These are phyloP conservation scores for Tulasnella calospora DNA, from an alignment of 768 basidiomycete species.

Conservation along the genomic window DNA sequence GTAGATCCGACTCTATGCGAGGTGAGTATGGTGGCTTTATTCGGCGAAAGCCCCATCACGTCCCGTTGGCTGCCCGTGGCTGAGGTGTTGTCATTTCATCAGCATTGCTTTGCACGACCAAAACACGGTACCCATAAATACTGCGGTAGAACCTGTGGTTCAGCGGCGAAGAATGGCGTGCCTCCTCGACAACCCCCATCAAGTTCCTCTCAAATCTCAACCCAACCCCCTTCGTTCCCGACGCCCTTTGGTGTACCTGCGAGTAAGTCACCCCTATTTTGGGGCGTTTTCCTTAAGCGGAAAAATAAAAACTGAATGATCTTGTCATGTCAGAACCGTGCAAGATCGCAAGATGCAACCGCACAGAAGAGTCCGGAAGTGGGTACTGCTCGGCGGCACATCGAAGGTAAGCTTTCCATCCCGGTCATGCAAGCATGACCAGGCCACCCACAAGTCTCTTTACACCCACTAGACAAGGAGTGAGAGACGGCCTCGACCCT, in stretches of 20 bases:
- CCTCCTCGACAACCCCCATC: not conserved
- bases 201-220: not conserved
- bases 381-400: conserved; percentile 1
- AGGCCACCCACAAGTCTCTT: not conserved
- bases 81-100: not conserved
- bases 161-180: conserved; percentile 9
- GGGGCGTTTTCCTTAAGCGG: not conserved
- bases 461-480: not conserved
- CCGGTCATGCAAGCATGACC: not conserved
- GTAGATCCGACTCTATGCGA: not conserved
- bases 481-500: conserved; percentile 14
- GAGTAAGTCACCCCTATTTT: not conserved
- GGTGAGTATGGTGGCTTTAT: not conserved
- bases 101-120: not conserved
- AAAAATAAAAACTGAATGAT: not conserved
- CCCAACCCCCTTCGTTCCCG: not conserved
- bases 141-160: conserved; percentile 14
- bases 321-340: not conserved
- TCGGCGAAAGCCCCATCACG: not conserved
- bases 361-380: not conserved
- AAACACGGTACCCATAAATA: conserved; percentile 1
- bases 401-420: not conserved
- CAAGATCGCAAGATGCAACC: not conserved
- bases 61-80: not conserved
- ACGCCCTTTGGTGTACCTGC: not conserved